Base-by-base conservation (phyloP, 179 eudicot genomes). In the Vitellaria paradoxa region DNA sequence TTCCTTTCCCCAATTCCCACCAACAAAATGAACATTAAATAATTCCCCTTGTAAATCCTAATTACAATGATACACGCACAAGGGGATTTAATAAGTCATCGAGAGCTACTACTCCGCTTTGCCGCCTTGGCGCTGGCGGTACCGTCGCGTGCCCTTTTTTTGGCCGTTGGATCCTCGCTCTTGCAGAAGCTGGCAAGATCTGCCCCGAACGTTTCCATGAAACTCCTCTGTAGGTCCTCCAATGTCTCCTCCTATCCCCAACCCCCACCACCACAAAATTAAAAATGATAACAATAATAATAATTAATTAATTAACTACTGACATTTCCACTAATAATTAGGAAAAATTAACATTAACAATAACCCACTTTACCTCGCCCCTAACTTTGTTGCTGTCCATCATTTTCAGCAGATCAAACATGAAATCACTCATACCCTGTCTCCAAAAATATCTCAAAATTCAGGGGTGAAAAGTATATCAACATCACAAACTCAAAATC, bases 371-470 rank as follows among this genome's bases (percentile, higher is more conserved):
- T 84, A 93, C 93, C 92, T 83, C 85, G 49, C 86, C 87, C 45
- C 84, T 79, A 3, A 76, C 93, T 65, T 84, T 87, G 50, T 82
- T 61, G 21, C 42, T 56, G 52, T 95, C 90, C 97, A 91, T 90
- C 95, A 90, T 93, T 56, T 87, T 85, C 53, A 95, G 69, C 86
- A 95, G 83, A 82, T 95, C 99, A 82, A 88, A 85, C 92, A 94
- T 86, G 76, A 94, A 94, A 80, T 92, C 98, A 15, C 88, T 87
- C 88, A 92, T 91, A 9, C 89, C 96, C 98, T 94, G 92, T 67
- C n/a, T 84, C 9, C 80, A 78, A 55, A 76, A 80, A 53, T 50
- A 68, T 20, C 20, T 6, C 76, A 63, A 64, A 55, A 17, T 69
- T 59, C 17, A 47, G 56, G 47, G 50, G 26, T 23, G 3, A 3